Evolutionary conservation across 768 basidiomycete species (phyloP).

Genomic region (Trametes cinnabarina): DNA sequence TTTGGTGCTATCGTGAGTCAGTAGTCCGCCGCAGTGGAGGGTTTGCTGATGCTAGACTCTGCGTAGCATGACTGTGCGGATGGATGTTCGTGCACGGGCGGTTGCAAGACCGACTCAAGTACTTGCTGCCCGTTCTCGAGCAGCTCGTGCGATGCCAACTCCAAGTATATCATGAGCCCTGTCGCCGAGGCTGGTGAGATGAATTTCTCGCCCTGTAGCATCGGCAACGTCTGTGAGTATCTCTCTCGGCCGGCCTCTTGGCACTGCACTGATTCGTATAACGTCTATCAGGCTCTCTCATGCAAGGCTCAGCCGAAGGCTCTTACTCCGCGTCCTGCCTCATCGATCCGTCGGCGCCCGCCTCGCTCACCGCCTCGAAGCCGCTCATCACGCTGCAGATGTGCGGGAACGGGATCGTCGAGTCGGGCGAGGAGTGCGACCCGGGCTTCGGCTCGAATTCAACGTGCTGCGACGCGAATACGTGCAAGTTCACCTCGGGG

Average conservation of each 20-base stretch:
- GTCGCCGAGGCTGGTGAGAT: slow-evolving; percentile 63
- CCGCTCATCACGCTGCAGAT: slow-evolving; percentile 61
- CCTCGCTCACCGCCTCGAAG: slow-evolving; percentile 26
- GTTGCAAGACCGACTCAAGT: slow-evolving; percentile 26
- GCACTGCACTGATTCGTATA: not conserved
- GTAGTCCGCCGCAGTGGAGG: not conserved
- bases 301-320: slow-evolving; percentile 45
- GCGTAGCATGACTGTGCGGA: slow-evolving; percentile 64
- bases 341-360: slow-evolving; percentile 47
- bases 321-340: slow-evolving; percentile 67
- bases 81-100: slow-evolving; percentile 52
- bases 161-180: slow-evolving; percentile 82
- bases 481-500: slow-evolving; percentile 70
- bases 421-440: slow-evolving; percentile 84
- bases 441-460: slow-evolving; percentile 61
- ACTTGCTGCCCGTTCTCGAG: slow-evolving; percentile 69
- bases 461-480: slow-evolving; percentile 69
- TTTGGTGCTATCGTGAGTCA: slow-evolving; percentile 81
- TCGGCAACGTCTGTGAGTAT: slow-evolving; percentile 80
- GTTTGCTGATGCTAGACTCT: not conserved
- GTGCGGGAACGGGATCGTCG: slow-evolving; percentile 85
- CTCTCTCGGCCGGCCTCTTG: not conserved
- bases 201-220: slow-evolving; percentile 71
- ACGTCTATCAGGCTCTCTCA: slow-evolving; percentile 52
- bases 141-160: slow-evolving; percentile 58